A percentile compares a stretch with the other conserved stretches of the same genome.
These are phyloP conservation scores for Orobanche coerulescens DNA, from an alignment of 257 asterid species.

Conservation along the genomic window DNA sequence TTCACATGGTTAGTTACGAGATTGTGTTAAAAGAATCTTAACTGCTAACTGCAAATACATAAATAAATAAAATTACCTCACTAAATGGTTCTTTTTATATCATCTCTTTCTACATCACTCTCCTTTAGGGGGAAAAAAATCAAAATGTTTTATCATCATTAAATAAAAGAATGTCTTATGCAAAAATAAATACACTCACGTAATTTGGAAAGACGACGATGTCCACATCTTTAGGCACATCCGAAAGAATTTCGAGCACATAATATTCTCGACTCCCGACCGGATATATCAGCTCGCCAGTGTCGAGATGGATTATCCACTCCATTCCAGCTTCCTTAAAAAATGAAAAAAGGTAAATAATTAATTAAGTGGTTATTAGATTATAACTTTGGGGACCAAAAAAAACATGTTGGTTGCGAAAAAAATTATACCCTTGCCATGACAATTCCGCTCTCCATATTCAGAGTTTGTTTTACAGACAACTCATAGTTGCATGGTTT, in stretches of 20 bases:
- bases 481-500: constrained; percentile 38
- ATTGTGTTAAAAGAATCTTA: not conserved
- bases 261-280: constrained; percentile 38
- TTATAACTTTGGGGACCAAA: not conserved
- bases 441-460: constrained; percentile 28
- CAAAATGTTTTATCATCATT: not conserved
- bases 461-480: constrained; percentile 30
- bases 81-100: constrained; percentile 45
- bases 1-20: not conserved
- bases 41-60: not conserved
- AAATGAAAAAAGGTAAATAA: not conserved
- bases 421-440: constrained; percentile 28
- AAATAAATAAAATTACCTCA: constrained; percentile 26
- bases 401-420: not conserved
- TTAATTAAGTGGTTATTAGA: not conserved
- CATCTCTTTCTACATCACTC: constrained; percentile 41
- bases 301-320: constrained; percentile 52
- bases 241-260: constrained; percentile 27
- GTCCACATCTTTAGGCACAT: constrained; percentile 36
- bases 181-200: constrained; percentile 37
- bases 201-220: constrained; percentile 34
- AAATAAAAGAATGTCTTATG: not conserved
- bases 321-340: constrained; percentile 47
- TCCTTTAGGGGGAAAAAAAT: constrained; percentile 38
- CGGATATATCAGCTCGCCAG: constrained; percentile 45